Evolutionary conservation across 352 stramenopile species (phyloP).

Genomic region (Phytophthora citrophthora): DNA sequence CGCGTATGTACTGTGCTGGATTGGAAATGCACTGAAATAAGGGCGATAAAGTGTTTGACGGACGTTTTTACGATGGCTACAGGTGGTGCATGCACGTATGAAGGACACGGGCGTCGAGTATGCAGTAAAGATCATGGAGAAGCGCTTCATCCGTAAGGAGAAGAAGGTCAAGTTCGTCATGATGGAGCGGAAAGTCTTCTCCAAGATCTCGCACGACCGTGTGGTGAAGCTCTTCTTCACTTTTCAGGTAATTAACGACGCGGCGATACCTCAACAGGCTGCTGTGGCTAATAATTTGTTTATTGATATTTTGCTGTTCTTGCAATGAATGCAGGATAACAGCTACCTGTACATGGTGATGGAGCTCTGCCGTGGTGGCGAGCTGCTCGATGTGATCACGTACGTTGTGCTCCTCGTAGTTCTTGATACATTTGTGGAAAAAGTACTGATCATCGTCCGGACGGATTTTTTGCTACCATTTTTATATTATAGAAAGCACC

Average conservation of each 20-base stretch:
- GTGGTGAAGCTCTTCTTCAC: slow-evolving; percentile 92
- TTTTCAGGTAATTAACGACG: slow-evolving; percentile 67
- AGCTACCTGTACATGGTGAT: slow-evolving; percentile 93
- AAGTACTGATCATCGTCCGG: slow-evolving; percentile 8
- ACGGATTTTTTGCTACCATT: background rate
- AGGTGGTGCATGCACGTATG: slow-evolving; percentile 90
- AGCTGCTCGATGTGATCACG: slow-evolving; percentile 89
- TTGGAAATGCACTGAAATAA: background rate
- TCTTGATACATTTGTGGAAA: background rate
- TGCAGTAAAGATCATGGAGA: slow-evolving; percentile 93
- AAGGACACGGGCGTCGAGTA: slow-evolving; percentile 89
- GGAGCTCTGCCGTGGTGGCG: slow-evolving; percentile 87
- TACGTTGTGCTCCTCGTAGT: slow-evolving; percentile 32
- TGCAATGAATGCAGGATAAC: slow-evolving; percentile 33
- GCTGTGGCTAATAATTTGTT: background rate
- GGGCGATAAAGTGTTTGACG: slow-evolving; percentile 1
- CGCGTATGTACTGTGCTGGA: slow-evolving; percentile 46
- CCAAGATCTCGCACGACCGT: slow-evolving; percentile 86
- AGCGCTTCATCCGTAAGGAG: slow-evolving; percentile 91
- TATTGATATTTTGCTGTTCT: slow-evolving; percentile 5
- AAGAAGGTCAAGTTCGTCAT: slow-evolving; percentile 93
- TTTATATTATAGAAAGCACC: slow-evolving; percentile 62
- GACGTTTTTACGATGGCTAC: background rate
- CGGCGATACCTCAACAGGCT: slow-evolving; percentile 1
- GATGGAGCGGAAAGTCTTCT: slow-evolving; percentile 93